phyloP scores from a whole-genome alignment of 2,329 filamentous ascomycete species.

The Lasiodiplodia sp. region DNA sequence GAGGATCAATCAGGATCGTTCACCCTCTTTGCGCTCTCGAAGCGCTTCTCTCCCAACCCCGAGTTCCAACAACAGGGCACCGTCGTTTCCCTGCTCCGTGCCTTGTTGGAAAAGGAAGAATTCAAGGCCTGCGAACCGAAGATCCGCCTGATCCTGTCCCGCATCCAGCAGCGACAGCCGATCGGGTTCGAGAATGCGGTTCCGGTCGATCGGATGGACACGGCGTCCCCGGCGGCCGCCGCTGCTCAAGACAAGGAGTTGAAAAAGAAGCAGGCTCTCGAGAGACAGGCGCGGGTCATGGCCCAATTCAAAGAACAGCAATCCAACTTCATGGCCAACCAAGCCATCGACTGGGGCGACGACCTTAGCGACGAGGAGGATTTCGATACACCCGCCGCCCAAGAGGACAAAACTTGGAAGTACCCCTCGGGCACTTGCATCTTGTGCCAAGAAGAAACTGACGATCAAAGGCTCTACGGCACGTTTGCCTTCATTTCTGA shows the following conservation, averaged over 20 bases:
- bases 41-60: conserved; percentile 58
- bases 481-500: conserved; percentile 91
- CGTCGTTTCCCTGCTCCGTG: conserved; percentile 61
- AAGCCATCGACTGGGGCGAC: conserved; percentile 89
- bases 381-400: conserved; percentile 63
- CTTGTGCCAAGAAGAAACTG: conserved; percentile 93
- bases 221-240: conserved; percentile 76
- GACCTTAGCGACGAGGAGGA: conserved; percentile 78
- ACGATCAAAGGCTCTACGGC: conserved; percentile 86
- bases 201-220: conserved; percentile 77
- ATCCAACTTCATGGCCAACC: conserved; percentile 89
- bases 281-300: conserved; percentile 93
- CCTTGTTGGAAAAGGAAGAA: conserved; percentile 69
- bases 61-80: conserved; percentile 46
- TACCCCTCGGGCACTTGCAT: conserved; percentile 95
- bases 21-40: conserved; percentile 72
- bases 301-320: conserved; percentile 98
- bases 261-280: conserved; percentile 90
- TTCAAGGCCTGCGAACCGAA: conserved; percentile 86
- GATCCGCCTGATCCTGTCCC: conserved; percentile 80
- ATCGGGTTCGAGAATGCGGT: conserved; percentile 74
- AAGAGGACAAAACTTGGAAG: conserved; percentile 80
- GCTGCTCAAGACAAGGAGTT: conserved; percentile 72
- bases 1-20: conserved; percentile 67
- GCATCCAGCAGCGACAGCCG: conserved; percentile 84